Percentiles rank a stretch among this genome's conserved stretches.
phyloP scores from a whole-genome alignment of 805 yeast species.

The Maudiozyma turicensis region DNA sequence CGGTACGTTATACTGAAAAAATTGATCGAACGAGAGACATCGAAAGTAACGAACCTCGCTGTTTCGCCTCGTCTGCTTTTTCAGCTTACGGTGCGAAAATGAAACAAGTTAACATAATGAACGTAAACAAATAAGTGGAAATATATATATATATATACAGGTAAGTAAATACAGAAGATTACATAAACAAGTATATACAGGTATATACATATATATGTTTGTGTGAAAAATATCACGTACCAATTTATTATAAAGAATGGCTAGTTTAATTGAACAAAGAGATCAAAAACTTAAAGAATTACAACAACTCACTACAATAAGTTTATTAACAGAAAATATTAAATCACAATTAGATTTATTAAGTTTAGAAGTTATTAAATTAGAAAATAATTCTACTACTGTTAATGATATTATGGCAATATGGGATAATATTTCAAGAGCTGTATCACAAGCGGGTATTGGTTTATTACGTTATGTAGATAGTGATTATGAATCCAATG shows the following conservation, averaged over 20 bases:
- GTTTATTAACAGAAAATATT: constrained; percentile 19
- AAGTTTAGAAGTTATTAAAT: constrained; percentile 16
- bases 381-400: constrained; percentile 19
- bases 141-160: too few species aligned
- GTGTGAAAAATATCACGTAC: not conserved
- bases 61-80: too few species aligned
- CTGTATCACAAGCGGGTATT: constrained; percentile 26
- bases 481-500: constrained; percentile 17
- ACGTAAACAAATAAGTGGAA: too few species aligned
- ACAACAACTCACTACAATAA: constrained; percentile 19
- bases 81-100: too few species aligned
- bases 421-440: constrained; percentile 26
- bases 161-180: too few species aligned
- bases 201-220: too few species aligned
- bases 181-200: not conserved
- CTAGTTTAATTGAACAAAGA: constrained; percentile 8
- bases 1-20: too few species aligned
- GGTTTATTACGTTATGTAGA: constrained; percentile 25
- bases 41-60: too few species aligned
- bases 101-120: too few species aligned
- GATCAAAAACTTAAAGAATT: constrained; percentile 19
- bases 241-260: not conserved
- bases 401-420: constrained; percentile 22
- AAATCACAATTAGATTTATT: constrained; percentile 21
- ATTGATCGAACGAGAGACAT: too few species aligned